phyloP scores from a whole-genome alignment of 306 rosid species.

The Trifolium subterraneum region DNA sequence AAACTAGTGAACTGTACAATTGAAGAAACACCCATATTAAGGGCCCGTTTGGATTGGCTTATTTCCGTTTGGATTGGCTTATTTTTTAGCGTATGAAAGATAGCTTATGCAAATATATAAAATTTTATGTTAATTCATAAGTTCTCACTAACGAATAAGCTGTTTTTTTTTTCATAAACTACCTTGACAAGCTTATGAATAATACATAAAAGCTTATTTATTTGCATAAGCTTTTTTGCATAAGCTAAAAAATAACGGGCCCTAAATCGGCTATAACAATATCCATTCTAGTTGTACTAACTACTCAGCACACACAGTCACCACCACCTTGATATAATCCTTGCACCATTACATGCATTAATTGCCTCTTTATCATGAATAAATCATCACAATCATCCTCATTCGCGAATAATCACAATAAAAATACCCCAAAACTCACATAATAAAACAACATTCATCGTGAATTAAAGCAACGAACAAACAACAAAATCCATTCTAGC shows the following conservation, averaged over 20 bases:
- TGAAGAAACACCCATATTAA: neutral
- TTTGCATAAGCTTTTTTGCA: no score
- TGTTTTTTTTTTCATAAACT: no score
- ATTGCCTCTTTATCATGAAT: neutral
- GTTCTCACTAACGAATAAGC: no score
- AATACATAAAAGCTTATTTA: no score
- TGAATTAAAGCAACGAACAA: neutral
- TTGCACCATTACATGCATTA: neutral
- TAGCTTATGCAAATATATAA: no score
- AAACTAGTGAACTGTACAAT: neutral
- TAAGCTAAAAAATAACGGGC: no score
- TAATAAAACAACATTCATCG: neutral
- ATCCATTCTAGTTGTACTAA: neutral
- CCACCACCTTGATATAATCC: neutral
- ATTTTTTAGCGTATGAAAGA: no score
- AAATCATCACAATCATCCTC: neutral
- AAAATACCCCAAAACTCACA: neutral
- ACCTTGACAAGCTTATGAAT: no score
- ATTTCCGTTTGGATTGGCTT: no score
- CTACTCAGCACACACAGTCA: neutral
- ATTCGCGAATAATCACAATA: neutral
- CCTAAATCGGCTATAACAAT: slow-evolving; percentile 3
- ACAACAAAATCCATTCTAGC: neutral
- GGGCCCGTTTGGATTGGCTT: no score
- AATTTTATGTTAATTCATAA: no score